phyloP scores from a whole-genome alignment of 2,329 filamentous ascomycete species.

The Calonectria fujianensis region DNA sequence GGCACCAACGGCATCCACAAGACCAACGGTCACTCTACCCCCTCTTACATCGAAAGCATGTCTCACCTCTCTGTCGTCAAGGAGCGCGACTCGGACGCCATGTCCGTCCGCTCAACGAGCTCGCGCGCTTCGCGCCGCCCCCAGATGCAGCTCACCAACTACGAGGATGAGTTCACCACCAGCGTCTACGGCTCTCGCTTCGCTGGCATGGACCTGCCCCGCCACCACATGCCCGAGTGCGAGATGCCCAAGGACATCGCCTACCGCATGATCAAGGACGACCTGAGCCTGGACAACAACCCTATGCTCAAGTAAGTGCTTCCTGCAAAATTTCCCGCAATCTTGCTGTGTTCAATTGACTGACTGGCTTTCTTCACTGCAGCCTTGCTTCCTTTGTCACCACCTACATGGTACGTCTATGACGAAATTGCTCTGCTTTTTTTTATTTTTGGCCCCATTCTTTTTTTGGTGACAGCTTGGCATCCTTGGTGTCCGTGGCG shows the following conservation, averaged over 20 bases:
- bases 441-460: constrained; percentile 26
- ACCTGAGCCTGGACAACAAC: constrained; percentile 92
- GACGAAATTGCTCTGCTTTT: constrained; percentile 20
- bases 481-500: constrained; percentile 25
- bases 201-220: constrained; percentile 86
- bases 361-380: constrained; percentile 26
- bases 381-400: constrained; percentile 95
- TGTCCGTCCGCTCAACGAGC: constrained; percentile 52
- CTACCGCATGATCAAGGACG: constrained; percentile 98
- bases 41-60: constrained; percentile 62
- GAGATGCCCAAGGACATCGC: constrained; percentile 95
- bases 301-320: constrained; percentile 84
- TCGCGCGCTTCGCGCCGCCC: constrained; percentile 51
- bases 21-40: constrained; percentile 54
- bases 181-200: constrained; percentile 93
- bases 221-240: constrained; percentile 88
- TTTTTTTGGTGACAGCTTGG: constrained; percentile 35
- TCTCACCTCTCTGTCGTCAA: constrained; percentile 70
- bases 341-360: constrained; percentile 18
- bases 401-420: constrained; percentile 87
- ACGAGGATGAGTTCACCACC: constrained; percentile 78
- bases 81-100: constrained; percentile 55
- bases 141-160: constrained; percentile 69
- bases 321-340: background rate
- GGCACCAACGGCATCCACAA: constrained; percentile 50